phyloP scores from a whole-genome alignment of 805 yeast species.

The Cyberlindnera saturnus region DNA sequence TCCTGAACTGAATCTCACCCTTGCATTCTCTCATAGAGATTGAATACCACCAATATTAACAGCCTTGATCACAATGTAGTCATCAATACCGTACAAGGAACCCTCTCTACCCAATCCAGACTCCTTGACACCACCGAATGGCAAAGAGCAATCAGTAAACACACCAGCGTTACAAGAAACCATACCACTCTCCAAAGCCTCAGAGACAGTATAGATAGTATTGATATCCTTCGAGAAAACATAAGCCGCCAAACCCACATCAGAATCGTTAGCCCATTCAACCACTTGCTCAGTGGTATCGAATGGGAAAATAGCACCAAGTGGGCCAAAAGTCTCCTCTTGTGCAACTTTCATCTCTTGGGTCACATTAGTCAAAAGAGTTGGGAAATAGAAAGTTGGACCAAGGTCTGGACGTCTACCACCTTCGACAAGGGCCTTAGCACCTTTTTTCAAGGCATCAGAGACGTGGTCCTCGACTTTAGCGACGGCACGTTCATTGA shows the following conservation, averaged over 20 bases:
- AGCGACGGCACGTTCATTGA: conserved; percentile 41
- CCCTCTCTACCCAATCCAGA: conserved; percentile 73
- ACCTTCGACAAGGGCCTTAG: conserved; percentile 43
- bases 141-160: conserved; percentile 50
- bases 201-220: conserved; percentile 46
- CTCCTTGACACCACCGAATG: conserved; percentile 60
- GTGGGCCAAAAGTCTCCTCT: conserved; percentile 65
- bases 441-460: conserved; percentile 53
- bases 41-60: conserved; percentile 24
- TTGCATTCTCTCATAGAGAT: background rate
- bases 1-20: too few species aligned
- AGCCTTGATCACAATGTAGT: conserved; percentile 48
- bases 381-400: conserved; percentile 47
- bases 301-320: conserved; percentile 52
- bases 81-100: conserved; percentile 55
- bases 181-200: conserved; percentile 59
- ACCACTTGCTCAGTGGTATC: conserved; percentile 49
- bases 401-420: conserved; percentile 47
- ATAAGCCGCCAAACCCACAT: conserved; percentile 54
- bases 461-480: conserved; percentile 49
- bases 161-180: conserved; percentile 56
- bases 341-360: conserved; percentile 41
- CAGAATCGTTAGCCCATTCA: conserved; percentile 46
- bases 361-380: conserved; percentile 46
- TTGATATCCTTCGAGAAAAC: conserved; percentile 48